Evolutionary conservation across 306 rosid genomes (phyloP), one percentile per base, ranked within the genome.

Genomic region (Cucumis cinereus): DNA sequence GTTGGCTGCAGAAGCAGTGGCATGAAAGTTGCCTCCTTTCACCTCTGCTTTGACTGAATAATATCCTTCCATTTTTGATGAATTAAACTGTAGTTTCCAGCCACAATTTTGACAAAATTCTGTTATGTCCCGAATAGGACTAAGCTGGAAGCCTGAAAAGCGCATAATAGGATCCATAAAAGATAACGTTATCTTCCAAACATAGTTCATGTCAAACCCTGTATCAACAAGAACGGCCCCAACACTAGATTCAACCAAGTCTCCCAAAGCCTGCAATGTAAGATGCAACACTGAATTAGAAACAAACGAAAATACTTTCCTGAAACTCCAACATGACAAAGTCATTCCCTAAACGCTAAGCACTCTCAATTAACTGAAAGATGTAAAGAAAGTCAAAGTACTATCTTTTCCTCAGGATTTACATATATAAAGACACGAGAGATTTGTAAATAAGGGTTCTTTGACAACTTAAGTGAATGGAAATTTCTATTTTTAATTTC

Each of bases 171-270:
- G 90, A 72, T 90, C 89, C 89, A 94, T 80, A 76, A 94, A 90
- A 3, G 96, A 94, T 56, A 89, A 78, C 91, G 85, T 88, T 77
- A 85, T 85, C 74, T 77, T 67, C 98, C 98, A 94, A 59, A 85
- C 89, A 76, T 56, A 56, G 77, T 83, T 79, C 89, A 91, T 80
- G 79, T 94, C 79, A 73, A 91, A 90, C 63, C 98, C 98, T 10
- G 97, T 83, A 80, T 94, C 98, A 55, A 94, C 89, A 81, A 91
- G 96, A 87, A 90, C 80, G 56, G 98, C 97, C 78, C 99, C 99
- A 16, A 94, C 78, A 86, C 89, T 84, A 49, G 98, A 94, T 81
- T 94, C 98, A 57, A 94, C 93, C 77, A 94, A 49, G 85, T 94
- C 97, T 30, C 98, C 98, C 61, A 94, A 81, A 69, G 85, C 96